Conservation (phyloP, 208 protist species). For the Trypanosoma rangeli region DNA sequence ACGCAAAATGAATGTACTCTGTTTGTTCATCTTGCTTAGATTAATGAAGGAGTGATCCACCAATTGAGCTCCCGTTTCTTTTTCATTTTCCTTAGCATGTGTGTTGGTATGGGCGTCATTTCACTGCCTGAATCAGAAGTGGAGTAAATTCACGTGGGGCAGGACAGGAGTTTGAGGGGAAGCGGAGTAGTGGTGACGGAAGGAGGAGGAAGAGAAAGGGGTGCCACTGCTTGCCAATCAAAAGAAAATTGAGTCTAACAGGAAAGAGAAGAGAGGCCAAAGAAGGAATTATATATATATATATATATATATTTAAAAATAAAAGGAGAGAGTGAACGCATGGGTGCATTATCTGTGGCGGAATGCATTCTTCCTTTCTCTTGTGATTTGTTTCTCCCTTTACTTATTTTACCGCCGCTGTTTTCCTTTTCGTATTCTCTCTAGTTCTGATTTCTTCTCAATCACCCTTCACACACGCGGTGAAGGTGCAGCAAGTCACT, state of each 20-base stretch:
- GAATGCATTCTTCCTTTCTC: background rate
- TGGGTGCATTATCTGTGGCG: background rate
- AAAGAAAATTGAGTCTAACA: too few relatives aligned
- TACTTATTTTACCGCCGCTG: background rate
- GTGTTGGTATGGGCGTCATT: background rate
- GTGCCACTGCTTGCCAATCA: too few relatives aligned
- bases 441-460: too few relatives aligned
- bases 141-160: too few relatives aligned
- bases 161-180: too few relatives aligned
- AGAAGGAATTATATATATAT: too few relatives aligned
- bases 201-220: too few relatives aligned
- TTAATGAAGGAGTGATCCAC: too few relatives aligned
- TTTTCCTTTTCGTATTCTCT: background rate
- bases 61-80: background rate
- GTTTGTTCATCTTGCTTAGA: background rate
- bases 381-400: background rate
- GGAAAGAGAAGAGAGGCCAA: background rate
- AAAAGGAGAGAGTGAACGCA: too few relatives aligned
- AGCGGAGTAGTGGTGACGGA: too few relatives aligned
- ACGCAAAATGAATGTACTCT: background rate
- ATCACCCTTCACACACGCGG: background rate
- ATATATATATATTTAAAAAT: too few relatives aligned
- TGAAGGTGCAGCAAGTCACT: conserved; percentile 13
- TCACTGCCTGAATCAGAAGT: background rate
- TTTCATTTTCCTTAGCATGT: background rate